Conservation (phyloP, 1,284 basidiomycete species). For the Leccinum angustisporum region DNA sequence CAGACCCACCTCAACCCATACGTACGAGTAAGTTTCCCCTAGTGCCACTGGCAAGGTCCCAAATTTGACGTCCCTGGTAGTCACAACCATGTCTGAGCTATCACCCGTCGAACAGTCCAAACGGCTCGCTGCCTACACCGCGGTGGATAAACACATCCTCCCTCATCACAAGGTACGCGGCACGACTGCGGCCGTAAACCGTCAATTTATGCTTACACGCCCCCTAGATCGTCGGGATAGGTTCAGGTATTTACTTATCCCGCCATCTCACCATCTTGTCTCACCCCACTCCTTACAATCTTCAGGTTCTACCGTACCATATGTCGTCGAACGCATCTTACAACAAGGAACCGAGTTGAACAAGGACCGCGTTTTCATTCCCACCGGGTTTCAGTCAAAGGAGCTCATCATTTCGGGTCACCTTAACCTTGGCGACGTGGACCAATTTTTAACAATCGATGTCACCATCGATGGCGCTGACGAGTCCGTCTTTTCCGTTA, state of each 20-base stretch:
- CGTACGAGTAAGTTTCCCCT: conserved; percentile 12
- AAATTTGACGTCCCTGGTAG: conserved; percentile 7
- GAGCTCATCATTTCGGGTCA: conserved; percentile 87
- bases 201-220: conserved; percentile 4
- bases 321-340: conserved; percentile 94
- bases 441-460: conserved; percentile 88
- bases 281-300: not conserved
- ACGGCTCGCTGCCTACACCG: conserved; percentile 89
- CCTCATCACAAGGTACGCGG: conserved; percentile 73
- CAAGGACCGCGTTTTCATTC: conserved; percentile 82
- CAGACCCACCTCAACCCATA: not conserved
- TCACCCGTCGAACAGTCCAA: conserved; percentile 76
- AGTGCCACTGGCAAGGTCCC: not conserved
- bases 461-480: conserved; percentile 98
- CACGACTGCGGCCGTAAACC: not conserved
- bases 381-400: conserved; percentile 95
- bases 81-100: conserved; percentile 23
- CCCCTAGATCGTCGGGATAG: conserved; percentile 82
- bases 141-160: conserved; percentile 88
- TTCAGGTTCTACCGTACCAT: conserved; percentile 92
- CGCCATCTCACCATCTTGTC: not conserved
- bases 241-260: conserved; percentile 58
- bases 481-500: conserved; percentile 69
- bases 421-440: conserved; percentile 87
- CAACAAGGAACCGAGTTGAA: conserved; percentile 82